These are phyloP conservation scores for Coriolopsis trogii DNA, from an alignment of 1,284 basidiomycete species.

Conservation along the genomic window DNA sequence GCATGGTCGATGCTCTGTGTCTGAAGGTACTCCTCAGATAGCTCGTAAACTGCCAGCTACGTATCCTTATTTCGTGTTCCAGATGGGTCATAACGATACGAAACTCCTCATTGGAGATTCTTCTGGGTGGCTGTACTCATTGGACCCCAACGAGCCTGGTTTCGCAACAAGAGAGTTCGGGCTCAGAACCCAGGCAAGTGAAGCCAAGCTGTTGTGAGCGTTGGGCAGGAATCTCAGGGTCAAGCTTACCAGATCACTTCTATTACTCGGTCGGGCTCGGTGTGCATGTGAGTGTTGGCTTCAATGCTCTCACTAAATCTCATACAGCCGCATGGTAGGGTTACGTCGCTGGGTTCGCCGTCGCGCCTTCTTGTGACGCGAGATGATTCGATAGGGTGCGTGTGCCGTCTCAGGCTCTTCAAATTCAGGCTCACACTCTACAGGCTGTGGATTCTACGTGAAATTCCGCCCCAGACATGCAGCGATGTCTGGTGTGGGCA, in stretches of 20 bases:
- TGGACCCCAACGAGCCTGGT: slow-evolving; percentile 16
- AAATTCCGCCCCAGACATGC: slow-evolving; percentile 15
- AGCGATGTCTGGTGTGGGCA: slow-evolving; percentile 19
- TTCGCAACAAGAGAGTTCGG: slow-evolving; percentile 21
- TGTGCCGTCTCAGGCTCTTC: neutral
- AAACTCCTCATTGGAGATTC: slow-evolving; percentile 25
- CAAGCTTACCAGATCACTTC: slow-evolving; percentile 22
- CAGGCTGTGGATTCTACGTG: slow-evolving; percentile 16
- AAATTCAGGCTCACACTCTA: neutral
- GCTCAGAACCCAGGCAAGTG: slow-evolving; percentile 26
- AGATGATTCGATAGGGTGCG: slow-evolving; percentile 12
- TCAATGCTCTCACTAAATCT: no score
- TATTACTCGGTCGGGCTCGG: slow-evolving; percentile 22
- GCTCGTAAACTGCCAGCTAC: no score
- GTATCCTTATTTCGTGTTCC: neutral
- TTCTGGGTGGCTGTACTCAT: slow-evolving; percentile 31
- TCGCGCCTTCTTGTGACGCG: slow-evolving; percentile 10
- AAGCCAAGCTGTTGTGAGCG: neutral
- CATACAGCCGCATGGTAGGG: no score
- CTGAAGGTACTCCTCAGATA: slow-evolving; percentile 9
- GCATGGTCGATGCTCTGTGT: slow-evolving; percentile 15
- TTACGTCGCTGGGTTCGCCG: slow-evolving; percentile 20
- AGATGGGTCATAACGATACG: slow-evolving; percentile 1
- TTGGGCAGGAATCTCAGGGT: neutral
- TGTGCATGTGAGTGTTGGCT: slow-evolving; percentile 27